Percentiles rank a stretch among this genome's conserved stretches.
Conservation (phyloP, 768 basidiomycete species). For the Artomyces pyxidatus region DNA sequence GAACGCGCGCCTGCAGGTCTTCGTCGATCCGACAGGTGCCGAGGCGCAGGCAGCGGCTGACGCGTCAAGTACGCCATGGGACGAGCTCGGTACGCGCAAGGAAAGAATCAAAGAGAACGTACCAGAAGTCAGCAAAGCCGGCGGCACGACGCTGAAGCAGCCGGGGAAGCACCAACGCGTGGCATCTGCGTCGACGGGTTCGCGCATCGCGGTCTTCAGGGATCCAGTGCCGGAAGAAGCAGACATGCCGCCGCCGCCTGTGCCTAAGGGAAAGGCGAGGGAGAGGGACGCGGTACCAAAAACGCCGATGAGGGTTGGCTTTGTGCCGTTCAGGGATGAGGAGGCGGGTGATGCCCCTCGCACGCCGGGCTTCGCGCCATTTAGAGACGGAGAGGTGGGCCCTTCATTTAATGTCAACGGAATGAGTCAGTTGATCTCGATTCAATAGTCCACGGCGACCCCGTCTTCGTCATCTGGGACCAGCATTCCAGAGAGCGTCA, state of each 20-base stretch:
- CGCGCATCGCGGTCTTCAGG: slow-evolving; percentile 58
- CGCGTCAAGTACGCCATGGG: slow-evolving; percentile 40
- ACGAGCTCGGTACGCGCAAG: slow-evolving; percentile 71
- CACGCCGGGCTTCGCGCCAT: slow-evolving; percentile 60
- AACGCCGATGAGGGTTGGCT: slow-evolving; percentile 23
- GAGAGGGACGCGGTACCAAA: slow-evolving; percentile 24
- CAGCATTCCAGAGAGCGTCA: slow-evolving; percentile 46
- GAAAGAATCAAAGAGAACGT: slow-evolving; percentile 74
- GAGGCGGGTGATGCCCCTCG: slow-evolving; percentile 27
- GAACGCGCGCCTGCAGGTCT: slow-evolving; percentile 58
- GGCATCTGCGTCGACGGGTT: slow-evolving; percentile 33
- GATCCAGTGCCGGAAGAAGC: slow-evolving; percentile 43
- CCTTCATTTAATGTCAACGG: slow-evolving; percentile 8
- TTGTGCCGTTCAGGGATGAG: slow-evolving; percentile 21
- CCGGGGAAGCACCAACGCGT: slow-evolving; percentile 49
- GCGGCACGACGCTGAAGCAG: slow-evolving; percentile 58
- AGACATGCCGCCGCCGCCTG: slow-evolving; percentile 29
- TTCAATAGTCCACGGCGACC: too few relatives aligned
- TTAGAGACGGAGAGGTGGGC: slow-evolving; percentile 64
- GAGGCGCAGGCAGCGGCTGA: slow-evolving; percentile 34
- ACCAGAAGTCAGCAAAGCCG: slow-evolving; percentile 59
- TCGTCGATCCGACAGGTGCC: slow-evolving; percentile 60
- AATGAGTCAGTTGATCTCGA: too few relatives aligned
- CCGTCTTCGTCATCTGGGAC: slow-evolving; percentile 22
- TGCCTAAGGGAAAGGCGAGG: slow-evolving; percentile 20